Evolutionary conservation across 2,329 filamentous ascomycete genomes (phyloP), one percentile per base, ranked within the genome.

Genomic region (Colletotrichum incanum): DNA sequence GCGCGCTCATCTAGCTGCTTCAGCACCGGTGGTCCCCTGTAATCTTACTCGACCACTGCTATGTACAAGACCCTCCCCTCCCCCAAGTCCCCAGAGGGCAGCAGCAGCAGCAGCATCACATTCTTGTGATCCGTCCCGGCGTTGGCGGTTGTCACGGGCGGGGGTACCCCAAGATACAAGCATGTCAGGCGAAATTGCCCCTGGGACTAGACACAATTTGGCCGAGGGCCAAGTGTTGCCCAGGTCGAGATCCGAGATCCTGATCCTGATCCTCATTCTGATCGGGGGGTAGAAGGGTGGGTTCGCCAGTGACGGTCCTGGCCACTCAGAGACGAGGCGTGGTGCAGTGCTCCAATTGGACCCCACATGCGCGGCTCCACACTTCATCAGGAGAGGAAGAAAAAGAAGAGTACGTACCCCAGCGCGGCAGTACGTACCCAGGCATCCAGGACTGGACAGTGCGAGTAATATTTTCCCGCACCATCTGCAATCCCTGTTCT

Each of bases 161-260:
- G 65, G 49, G 69, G 45, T 64, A 69, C 59, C 59, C 28, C 52
- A 39, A 60, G 45, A 59, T 65, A 72, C 69, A 45, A 54, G 65
- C 66, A 28, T 47, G 39, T 37, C 52, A 47, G 28, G 39, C n/a
- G 59, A 69, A 18, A 52, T 47, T 69, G 31, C 65, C 59, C 59
- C 59, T 72, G 23, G 39, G 39, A 28, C 69, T 52, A 43, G 23
- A 26, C 47, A 65, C 41, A 67, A 43, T 67, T 58, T 61, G 67
- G 56, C 71, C 49, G 61, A 66, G 41, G 18, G 23, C 9, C 26
- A 71, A 23, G 71, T 73, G 66, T 41, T 56, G 12, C 39, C 18
- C 41, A 65, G 43, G 71, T 73, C 62, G 20, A 61, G 67, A 73
- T 73, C 61, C 67, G 41, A 73, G 66, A 72, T 72, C 65, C 65